phyloP scores from a whole-genome alignment of 257 asterid genomes.

The Jaltomata sinuosa region DNA sequence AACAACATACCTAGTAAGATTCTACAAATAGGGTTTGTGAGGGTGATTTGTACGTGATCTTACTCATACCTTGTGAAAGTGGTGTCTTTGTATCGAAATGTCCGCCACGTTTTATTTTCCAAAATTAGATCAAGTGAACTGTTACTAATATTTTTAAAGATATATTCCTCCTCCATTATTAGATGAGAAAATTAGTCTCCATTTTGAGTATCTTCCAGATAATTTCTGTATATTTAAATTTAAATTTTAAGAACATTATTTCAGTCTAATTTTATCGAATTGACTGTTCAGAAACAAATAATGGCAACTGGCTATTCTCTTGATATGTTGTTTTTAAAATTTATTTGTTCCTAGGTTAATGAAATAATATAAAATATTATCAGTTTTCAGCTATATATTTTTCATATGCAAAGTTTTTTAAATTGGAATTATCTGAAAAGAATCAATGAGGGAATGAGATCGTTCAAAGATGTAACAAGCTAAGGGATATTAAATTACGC shows the following conservation, averaged over 20 bases:
- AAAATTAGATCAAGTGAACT: background rate
- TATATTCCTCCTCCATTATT: background rate
- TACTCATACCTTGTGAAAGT: too few species aligned
- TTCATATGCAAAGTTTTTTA: too few species aligned
- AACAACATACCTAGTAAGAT: background rate
- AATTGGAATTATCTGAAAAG: background rate
- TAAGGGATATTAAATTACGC: too few species aligned
- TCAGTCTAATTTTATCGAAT: background rate
- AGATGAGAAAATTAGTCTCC: background rate
- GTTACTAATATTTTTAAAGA: background rate
- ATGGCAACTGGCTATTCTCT: background rate
- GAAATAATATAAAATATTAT: background rate
- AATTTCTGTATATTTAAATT: background rate
- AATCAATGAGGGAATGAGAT: background rate
- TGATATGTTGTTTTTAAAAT: background rate
- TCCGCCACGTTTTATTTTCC: background rate
- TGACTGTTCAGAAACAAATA: background rate
- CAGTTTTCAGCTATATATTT: background rate
- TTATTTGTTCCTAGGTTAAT: background rate
- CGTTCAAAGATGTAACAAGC: background rate
- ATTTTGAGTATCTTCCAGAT: background rate
- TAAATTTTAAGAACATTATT: background rate
- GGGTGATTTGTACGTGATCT: accelerated
- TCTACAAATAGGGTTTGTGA: too few species aligned
- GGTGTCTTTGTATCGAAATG: background rate